phyloP scores from a whole-genome alignment of 768 basidiomycete species.

The Antrodiella citrinella region DNA sequence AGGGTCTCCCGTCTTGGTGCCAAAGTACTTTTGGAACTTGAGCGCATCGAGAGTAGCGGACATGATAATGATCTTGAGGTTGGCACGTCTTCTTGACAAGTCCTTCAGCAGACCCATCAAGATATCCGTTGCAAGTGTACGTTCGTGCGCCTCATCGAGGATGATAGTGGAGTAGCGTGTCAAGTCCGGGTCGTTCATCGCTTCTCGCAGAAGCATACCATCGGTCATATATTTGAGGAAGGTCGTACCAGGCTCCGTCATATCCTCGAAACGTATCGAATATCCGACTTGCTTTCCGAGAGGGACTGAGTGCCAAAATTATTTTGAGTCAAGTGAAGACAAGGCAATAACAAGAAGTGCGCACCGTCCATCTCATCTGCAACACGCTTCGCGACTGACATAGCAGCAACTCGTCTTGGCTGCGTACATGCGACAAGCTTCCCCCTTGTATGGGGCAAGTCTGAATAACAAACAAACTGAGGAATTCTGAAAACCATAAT shows the following conservation, averaged over 20 bases:
- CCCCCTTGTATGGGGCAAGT: conserved; percentile 82
- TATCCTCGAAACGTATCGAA: conserved; percentile 97
- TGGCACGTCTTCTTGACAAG: conserved; percentile 69
- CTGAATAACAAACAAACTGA: conserved; percentile 91
- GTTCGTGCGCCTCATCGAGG: conserved; percentile 97
- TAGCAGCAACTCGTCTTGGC: conserved; percentile 91
- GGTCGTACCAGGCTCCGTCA: conserved; percentile 83
- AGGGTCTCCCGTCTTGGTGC: conserved; percentile 16
- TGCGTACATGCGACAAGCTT: conserved; percentile 96
- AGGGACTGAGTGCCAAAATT: no score
- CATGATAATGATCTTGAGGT: conserved; percentile 98
- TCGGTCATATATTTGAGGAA: conserved; percentile 99
- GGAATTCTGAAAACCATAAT: conserved; percentile 77
- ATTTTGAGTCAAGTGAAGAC: conserved; percentile 11
- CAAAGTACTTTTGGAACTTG: conserved; percentile 96
- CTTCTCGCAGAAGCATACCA: conserved; percentile 97
- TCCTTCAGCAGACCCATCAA: conserved; percentile 94
- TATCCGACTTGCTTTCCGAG: conserved; percentile 96
- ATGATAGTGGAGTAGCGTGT: conserved; percentile 95
- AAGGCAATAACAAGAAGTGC: conserved; percentile 21
- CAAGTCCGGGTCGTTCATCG: conserved; percentile 92
- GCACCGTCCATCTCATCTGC: conserved; percentile 98
- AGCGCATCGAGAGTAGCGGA: conserved; percentile 93
- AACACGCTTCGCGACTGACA: conserved; percentile 97
- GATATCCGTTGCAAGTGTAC: conserved; percentile 95